Evolutionary conservation across 768 basidiomycete genomes (phyloP), one percentile per base, ranked within the genome.

Genomic region (Rhizopogon rudus): DNA sequence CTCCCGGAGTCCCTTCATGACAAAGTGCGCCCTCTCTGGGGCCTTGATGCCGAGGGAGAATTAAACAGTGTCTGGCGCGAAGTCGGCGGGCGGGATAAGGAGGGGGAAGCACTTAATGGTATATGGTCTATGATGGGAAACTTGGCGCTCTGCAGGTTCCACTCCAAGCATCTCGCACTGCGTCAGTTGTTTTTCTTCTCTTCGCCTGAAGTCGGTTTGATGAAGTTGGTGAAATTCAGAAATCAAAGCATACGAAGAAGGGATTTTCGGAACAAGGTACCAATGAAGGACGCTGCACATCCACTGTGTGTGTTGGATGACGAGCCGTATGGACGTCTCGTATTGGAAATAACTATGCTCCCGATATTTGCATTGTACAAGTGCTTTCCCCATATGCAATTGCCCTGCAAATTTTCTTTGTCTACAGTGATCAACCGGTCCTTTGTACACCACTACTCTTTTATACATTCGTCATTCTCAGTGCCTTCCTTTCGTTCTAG

Each of bases 61-160:
- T 3, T 69, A 5, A 55, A 54, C 3, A 54, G 58, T 3, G 9
- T 52, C 14, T 83, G 73, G 72, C 72, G 77, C 17, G 78, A 81
- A 58, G 61, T 81, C 33, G 84, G 83, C 25, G 62, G 79, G 17
- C 71, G 56, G 1, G 13, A 44, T 22, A 51, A 60, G 35, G 53
- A 64, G 2, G 61, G 55, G 0, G 44, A 61, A 10, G 53, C 46
- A 33, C 31, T 65, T 8, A 57, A 57, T 41, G 69, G 67, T 14
- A 55, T 84, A 40, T 87, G 84, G 82, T 76, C 68, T 57, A 80
- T 82, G 75, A 73, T 83, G 68, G 86, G 86, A 12, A 85, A 85
- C 61, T 65, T 88, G 8, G 81, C 82, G 0, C 58, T 82, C 58
- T 81, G 79, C 55, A 75, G 87, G 0, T 87, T 87, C 76, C 77